Evolutionary conservation across 2,329 filamentous ascomycete species (phyloP), one percentile per base, ranked within the genome.

Genomic region (Stagonosporopsis chrysanthemi): DNA sequence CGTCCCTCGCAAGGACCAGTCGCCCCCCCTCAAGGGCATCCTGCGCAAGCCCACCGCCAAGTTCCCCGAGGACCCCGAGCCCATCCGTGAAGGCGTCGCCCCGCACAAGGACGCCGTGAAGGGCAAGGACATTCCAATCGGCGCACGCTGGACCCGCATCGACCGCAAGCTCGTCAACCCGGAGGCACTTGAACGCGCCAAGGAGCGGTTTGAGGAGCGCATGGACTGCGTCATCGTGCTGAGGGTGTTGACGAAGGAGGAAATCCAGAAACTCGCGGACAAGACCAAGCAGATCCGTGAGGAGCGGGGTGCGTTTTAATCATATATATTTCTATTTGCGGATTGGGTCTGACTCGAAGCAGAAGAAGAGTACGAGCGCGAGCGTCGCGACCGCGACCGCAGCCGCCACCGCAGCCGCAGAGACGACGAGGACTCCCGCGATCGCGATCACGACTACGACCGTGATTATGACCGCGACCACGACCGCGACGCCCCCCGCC

Each of bases 221-320:
- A 86, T 92, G 58, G 92, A 97, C 70, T 96, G 92, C 75, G 92
- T 98, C 57, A 97, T 97, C 74, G 92, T 97, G 2, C 82, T 98
- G 53, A 84, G 93, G 53, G 94, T 97, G 7, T 76, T 98, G 72
- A 90, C 87, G 44, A 91, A 90, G 76, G 91, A 96, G 65, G 92
- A 98, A 71, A 96, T 98, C 53, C 90, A 96, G 76, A 88, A 87
- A 31, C 92, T 96, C 72, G 92, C 92, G 12, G 85, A 88, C 61
- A 89, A 89, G 45, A 97, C 94, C 9, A 87, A 88, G 63, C 86
- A 91, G 70, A 86, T 97, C 60, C 85, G 92, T 86, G 90, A 76
- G 47, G 55, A 41, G 45, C 58, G 67, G 60, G 66, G 67, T 70
- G 54, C 23, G 64, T 57, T 28, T 7, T 1, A 28, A 26, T 7